These are phyloP conservation scores for Aspergillus arachidicola DNA, from an alignment of 2,329 filamentous ascomycete genomes.

Conservation along the genomic window DNA sequence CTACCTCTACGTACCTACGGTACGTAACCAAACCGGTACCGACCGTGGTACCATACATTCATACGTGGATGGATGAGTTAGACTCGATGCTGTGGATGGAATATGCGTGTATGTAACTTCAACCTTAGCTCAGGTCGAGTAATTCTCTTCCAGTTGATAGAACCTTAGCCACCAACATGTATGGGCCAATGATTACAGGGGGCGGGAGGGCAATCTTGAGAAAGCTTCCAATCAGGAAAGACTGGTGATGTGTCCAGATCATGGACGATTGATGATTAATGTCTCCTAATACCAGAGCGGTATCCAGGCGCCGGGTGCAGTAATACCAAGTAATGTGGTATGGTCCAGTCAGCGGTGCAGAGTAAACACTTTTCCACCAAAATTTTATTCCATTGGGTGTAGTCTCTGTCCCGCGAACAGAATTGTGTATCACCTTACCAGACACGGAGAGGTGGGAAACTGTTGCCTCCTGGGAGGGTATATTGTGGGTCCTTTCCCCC, in stretches of 20 bases:
- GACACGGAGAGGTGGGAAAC: neutral
- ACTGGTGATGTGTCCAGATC: conserved; percentile 4
- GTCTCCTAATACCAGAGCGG: neutral
- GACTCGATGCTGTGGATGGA: neutral
- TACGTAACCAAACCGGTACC: conserved; percentile 10
- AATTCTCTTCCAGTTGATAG: neutral
- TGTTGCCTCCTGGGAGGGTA: conserved; percentile 1
- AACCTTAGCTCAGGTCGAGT: neutral
- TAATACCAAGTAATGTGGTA: conserved; percentile 7
- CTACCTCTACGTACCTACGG: conserved; percentile 7
- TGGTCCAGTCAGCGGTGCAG: neutral
- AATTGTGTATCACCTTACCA: conserved; percentile 2
- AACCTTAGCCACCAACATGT: conserved; percentile 8
- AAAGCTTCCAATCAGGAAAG: conserved; percentile 10
- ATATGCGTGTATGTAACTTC: neutral
- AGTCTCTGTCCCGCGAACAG: neutral
- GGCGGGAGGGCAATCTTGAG: neutral
- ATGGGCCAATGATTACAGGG: conserved; percentile 4
- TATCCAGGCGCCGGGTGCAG: conserved; percentile 2
- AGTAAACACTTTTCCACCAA: neutral
- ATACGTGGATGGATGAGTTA: neutral
- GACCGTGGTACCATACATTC: neutral
- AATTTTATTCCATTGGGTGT: neutral
- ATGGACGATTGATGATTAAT: neutral
- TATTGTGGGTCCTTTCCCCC: neutral